Percentiles rank a stretch among this genome's conserved stretches.
These are phyloP conservation scores for Myriangium duriaei DNA, from an alignment of 2,329 filamentous ascomycete species.

Conservation along the genomic window DNA sequence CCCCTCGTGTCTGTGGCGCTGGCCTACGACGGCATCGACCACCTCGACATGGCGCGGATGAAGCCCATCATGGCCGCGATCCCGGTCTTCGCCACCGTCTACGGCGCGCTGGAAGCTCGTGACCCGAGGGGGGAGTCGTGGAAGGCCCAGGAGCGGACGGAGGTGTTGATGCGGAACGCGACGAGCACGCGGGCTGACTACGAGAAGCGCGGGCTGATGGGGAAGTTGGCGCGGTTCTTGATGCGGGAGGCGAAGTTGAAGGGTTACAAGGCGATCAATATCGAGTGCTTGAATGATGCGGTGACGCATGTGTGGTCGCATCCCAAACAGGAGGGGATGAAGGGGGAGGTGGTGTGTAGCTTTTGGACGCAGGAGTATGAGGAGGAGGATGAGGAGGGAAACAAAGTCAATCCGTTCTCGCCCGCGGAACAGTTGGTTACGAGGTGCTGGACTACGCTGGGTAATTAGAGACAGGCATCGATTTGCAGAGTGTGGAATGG, in stretches of 20 bases:
- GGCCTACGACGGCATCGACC: constrained; percentile 22
- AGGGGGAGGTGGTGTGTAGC: constrained; percentile 15
- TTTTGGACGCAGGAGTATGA: constrained; percentile 17
- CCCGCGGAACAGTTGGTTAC: constrained; percentile 15
- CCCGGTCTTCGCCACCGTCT: constrained; percentile 18
- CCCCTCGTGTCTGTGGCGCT: constrained; percentile 27
- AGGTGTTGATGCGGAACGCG: constrained; percentile 26
- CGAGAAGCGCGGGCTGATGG: constrained; percentile 24
- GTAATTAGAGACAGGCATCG: too few species aligned
- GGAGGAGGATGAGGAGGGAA: constrained; percentile 15
- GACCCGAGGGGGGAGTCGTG: constrained; percentile 19
- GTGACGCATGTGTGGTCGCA: constrained; percentile 22
- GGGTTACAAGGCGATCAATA: constrained; percentile 26
- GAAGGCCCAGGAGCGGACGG: constrained; percentile 17
- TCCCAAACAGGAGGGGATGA: constrained; percentile 17
- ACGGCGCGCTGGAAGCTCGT: constrained; percentile 14
- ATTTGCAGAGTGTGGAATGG: too few species aligned
- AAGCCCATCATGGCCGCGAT: constrained; percentile 15
- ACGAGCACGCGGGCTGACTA: constrained; percentile 27
- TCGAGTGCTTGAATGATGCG: constrained; percentile 20
- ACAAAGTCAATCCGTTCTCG: constrained; percentile 17
- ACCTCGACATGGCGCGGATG: constrained; percentile 19
- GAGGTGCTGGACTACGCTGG: too few species aligned
- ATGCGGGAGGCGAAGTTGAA: constrained; percentile 24
- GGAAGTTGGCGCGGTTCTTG: constrained; percentile 23